These are phyloP conservation scores for Abelmoschus esculentus DNA, from an alignment of 345 rosid species.

Conservation along the genomic window DNA sequence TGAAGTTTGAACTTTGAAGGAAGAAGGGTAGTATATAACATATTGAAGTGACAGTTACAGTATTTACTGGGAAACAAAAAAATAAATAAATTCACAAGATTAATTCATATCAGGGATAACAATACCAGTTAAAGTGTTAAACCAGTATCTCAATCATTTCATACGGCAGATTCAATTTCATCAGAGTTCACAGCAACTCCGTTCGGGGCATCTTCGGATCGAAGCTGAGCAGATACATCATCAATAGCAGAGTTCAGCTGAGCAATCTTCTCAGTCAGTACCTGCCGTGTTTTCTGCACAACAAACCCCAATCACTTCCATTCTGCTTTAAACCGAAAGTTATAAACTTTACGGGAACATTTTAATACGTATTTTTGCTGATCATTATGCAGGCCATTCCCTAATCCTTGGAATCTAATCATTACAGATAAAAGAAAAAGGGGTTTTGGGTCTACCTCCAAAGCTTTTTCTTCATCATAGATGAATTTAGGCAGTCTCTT, in stretches of 20 bases:
- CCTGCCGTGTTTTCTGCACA: constrained; percentile 69
- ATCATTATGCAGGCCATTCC: too few relatives aligned
- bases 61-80: not conserved
- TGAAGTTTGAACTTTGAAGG: too few relatives aligned
- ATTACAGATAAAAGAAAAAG: too few relatives aligned
- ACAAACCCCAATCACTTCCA: constrained; percentile 9
- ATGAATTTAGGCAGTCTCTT: too few relatives aligned
- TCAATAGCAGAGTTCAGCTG: constrained; percentile 86
- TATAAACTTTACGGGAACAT: not conserved
- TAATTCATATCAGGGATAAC: constrained; percentile 15
- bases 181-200: constrained; percentile 29
- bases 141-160: not conserved
- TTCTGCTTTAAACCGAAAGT: too few relatives aligned
- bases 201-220: constrained; percentile 50
- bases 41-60: not conserved
- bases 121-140: constrained; percentile 10
- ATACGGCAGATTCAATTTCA: too few relatives aligned
- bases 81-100: constrained; percentile 12
- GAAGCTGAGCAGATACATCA: constrained; percentile 70
- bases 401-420: too few relatives aligned
- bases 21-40: too few relatives aligned
- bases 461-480: too few relatives aligned
- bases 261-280: constrained; percentile 71
- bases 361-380: not conserved
- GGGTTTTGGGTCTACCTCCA: too few relatives aligned